phyloP scores from a whole-genome alignment of 192 early-diverging fungal genomes.

The Glomus cerebriforme region DNA sequence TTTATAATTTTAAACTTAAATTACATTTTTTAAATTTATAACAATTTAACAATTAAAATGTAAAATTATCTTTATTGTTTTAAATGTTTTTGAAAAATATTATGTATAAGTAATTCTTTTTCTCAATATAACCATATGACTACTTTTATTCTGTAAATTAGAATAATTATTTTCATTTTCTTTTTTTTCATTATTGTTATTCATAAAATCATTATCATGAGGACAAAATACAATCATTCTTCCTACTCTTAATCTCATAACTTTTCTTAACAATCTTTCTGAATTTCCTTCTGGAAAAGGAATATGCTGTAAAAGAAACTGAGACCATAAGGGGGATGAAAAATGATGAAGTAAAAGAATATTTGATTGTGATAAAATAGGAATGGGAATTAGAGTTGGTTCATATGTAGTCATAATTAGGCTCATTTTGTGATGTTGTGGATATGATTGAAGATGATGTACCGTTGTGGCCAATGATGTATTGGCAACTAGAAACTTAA shows the following conservation, averaged over 20 bases:
- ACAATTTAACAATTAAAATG: no score
- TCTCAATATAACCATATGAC: not conserved
- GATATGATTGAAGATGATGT: slow-evolving; percentile 7
- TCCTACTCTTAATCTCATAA: not conserved
- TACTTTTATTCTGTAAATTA: not conserved
- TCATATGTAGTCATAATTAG: not conserved
- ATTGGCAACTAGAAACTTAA: not conserved
- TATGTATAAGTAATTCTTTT: not conserved
- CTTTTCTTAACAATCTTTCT: not conserved
- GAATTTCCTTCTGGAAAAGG: not conserved
- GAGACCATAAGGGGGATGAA: slow-evolving; percentile 14
- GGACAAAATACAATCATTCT: not conserved
- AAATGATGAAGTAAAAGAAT: slow-evolving; percentile 1
- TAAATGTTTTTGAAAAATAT: not conserved
- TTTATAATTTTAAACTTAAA: no score
- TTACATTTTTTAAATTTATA: no score
- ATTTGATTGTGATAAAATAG: slow-evolving; percentile 3
- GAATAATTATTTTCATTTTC: not conserved
- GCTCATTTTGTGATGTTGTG: not conserved
- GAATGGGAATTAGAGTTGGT: not conserved
- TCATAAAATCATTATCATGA: not conserved
- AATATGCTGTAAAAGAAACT: slow-evolving; percentile 4
- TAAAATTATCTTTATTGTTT: no score
- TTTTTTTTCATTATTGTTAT: not conserved
- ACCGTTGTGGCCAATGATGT: not conserved